Base-by-base conservation (phyloP, 768 basidiomycete genomes). In the Psilocybe azurescens region DNA sequence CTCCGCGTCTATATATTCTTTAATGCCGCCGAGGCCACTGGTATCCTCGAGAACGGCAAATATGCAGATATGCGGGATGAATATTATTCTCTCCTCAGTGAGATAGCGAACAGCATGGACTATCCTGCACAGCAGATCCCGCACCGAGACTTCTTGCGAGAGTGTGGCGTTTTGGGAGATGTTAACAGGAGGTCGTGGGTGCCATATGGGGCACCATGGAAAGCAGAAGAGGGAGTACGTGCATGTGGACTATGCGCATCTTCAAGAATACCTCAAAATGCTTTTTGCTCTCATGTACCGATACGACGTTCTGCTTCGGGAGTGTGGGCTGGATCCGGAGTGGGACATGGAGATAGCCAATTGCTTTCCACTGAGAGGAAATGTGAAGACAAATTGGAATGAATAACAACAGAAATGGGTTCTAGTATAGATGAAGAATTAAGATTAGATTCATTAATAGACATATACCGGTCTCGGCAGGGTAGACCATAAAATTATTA, bases 251-350 rank as follows among this genome's bases (percentile, higher is more conserved):
- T 54, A 67, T 10, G 60, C 56, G 7, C 58, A 64, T 7, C 61
- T 78, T 6, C 66, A 73, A 20, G 69, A 73, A 49, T 79, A 79
- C 53, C 33, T 79, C 38, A 80, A 79, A 63, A 67, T 61, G 13
- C 64, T 73, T 11, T 80, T 80, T 62, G 66, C 63, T 5, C 33
- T 79, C 6, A 56, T 81, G 44, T 82, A 79, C 63, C 67, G 68
- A 16, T 81, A 78, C 59, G 77, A 79, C 63, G 60, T 78, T 59
- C 33, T 80, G 16, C 53, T 72, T 48, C 63, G 69, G 28, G 80
- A 79, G 60, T 79, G 76, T 60, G 77, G 75, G 8, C 29, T 68
- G 20, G 65, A 72, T 13, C 65, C 74, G 5, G 52, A 64, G 1
- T 78, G 76, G 77, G 77, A 77, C 53, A 52, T 47, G 14, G 67